Evolutionary conservation across 2,329 filamentous ascomycete species (phyloP), one percentile per base, ranked within the genome.

Genomic region (Fusarium albidum): DNA sequence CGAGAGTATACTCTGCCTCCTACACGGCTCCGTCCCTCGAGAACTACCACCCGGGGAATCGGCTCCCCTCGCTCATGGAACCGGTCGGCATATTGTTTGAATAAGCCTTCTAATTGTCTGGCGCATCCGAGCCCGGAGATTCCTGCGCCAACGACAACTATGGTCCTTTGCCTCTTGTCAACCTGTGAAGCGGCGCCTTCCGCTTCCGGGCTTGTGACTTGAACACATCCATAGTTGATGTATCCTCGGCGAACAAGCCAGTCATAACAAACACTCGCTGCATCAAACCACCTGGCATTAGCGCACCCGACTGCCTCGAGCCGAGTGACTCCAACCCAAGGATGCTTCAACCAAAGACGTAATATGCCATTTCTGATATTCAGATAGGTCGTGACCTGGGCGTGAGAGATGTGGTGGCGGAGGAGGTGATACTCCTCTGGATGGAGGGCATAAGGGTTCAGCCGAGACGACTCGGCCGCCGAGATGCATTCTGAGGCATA

Each of bases 321-420:
- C 40, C 88, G 82, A 21, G 89, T 90, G 11, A 99, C 90, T 56
- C 86, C 86, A 34, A 92, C 85, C 69, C 93, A 85, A 8, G 95
- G 92, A 68, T 96, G 96, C 63, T 88, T 85, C 29, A 90, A 83
- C 95, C 95, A 99, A 33, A 98, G 76, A 49, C 95, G 84, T 46
- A 99, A 78, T 53, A 99, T 96, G 13, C 92, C 91, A 72, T 99
- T 99, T 64, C 95, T 85, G 57, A 99, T 95, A 71, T 98, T 98
- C 47, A 99, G 79, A 74, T 99, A 99, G 11, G 92, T 91, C 3
- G 94, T 97, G 62, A 97, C 92, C 73, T 99, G 95, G 27, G 88
- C 82, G 66, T 91, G 88, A 68, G 89, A 96, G 64, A 99, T 86
- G 66, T 96, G 88, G 57, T 90, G 82, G 57, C 91, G 85, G 33